Conservation (phyloP, 1,284 basidiomycete species). For the Leccinum holopus region DNA sequence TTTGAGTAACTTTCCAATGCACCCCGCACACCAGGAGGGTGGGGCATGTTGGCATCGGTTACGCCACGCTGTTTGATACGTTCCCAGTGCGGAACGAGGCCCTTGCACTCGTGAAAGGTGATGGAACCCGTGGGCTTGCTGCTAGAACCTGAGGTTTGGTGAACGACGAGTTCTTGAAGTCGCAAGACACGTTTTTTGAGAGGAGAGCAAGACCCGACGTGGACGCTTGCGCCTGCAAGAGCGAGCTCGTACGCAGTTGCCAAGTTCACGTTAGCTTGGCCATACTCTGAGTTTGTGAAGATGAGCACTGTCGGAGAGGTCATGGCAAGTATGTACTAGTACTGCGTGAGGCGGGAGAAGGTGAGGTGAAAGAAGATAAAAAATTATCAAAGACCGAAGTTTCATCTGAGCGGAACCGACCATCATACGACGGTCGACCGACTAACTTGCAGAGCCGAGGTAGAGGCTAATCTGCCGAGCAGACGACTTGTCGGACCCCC, state of each 20-base stretch:
- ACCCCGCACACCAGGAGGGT: conserved; percentile 6
- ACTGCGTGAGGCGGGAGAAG: background rate
- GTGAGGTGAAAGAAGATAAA: too few relatives aligned
- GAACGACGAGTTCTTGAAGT: conserved; percentile 9
- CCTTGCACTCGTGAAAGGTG: conserved; percentile 7
- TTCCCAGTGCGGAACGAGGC: background rate
- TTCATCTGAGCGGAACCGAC: too few relatives aligned
- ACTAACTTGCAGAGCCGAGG: too few relatives aligned
- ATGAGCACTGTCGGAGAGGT: conserved; percentile 5
- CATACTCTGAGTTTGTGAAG: conserved; percentile 11
- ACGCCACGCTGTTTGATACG: background rate
- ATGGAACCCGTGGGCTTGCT: background rate
- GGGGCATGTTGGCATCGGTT: background rate
- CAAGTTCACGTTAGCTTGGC: conserved; percentile 14
- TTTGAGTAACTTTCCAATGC: conserved; percentile 5
- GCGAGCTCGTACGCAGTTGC: conserved; percentile 15
- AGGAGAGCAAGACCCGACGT: conserved; percentile 4
- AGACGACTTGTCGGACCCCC: too few relatives aligned
- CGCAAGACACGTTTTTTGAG: conserved; percentile 9
- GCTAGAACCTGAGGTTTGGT: background rate
- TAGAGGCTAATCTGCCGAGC: too few relatives aligned
- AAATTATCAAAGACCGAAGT: too few relatives aligned
- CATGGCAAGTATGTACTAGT: background rate
- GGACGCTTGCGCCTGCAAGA: conserved; percentile 6
- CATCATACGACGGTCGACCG: too few relatives aligned